A percentile compares a stretch with the other conserved stretches of the same genome.
Conservation (phyloP, 164 flowering plant species). For the Stephania japonica region DNA sequence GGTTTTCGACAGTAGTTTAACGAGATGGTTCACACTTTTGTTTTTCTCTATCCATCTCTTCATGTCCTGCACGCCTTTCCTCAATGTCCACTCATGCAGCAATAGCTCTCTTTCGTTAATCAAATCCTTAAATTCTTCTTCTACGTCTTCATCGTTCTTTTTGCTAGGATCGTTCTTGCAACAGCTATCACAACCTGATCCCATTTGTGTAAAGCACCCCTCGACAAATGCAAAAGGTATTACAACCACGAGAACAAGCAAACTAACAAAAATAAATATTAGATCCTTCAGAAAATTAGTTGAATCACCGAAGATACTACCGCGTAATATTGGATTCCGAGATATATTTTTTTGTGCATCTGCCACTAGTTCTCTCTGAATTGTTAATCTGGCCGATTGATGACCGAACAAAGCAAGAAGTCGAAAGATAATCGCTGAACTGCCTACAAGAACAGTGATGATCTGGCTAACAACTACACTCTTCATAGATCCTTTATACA, state of each 20-base stretch:
- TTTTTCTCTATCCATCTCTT: conserved; percentile 5
- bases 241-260: background rate
- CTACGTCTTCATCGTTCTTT: background rate
- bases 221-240: background rate
- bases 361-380: background rate
- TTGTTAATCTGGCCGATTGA: background rate
- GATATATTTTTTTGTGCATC: background rate
- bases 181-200: background rate
- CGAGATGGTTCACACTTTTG: background rate
- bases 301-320: background rate
- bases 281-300: background rate
- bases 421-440: background rate
- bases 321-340: background rate
- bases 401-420: background rate
- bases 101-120: background rate
- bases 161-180: background rate
- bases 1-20: too few relatives aligned
- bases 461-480: background rate
- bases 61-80: conserved; percentile 6
- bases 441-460: background rate
- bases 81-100: conserved; percentile 4
- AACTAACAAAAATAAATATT: background rate
- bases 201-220: too few relatives aligned
- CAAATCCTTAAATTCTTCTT: background rate
- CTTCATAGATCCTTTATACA: background rate